These are phyloP conservation scores for Sarcodon aspratus DNA, from an alignment of 768 basidiomycete genomes.

Conservation along the genomic window DNA sequence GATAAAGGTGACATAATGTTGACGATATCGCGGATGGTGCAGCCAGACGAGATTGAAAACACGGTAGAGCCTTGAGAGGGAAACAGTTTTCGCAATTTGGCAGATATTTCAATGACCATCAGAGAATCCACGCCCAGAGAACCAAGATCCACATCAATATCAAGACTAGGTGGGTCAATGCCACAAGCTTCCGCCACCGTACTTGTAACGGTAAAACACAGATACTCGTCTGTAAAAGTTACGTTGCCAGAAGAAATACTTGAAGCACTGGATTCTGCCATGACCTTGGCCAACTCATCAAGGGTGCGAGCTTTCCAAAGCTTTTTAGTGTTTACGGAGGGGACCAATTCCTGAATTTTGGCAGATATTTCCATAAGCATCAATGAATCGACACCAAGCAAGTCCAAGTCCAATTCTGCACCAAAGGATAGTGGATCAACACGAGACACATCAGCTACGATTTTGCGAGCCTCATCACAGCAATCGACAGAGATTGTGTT, in stretches of 20 bases:
- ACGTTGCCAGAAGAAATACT: neutral
- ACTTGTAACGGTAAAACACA: conserved; percentile 11
- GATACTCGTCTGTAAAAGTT: conserved; percentile 13
- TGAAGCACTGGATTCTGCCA: neutral
- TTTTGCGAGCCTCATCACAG: neutral
- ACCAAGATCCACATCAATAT: conserved; percentile 6
- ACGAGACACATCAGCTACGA: neutral
- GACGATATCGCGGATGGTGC: conserved; percentile 25
- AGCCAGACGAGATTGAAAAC: conserved; percentile 21
- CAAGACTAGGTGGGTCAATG: conserved; percentile 9
- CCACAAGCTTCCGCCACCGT: conserved; percentile 32
- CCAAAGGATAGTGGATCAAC: too few species aligned
- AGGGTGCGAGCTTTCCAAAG: neutral
- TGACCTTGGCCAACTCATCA: neutral
- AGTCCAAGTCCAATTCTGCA: conserved; percentile 3
- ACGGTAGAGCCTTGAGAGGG: conserved; percentile 16
- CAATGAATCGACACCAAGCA: conserved; percentile 17
- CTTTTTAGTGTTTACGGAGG: neutral
- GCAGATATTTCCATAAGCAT: conserved; percentile 24
- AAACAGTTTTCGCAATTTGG: conserved; percentile 24
- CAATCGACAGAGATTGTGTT: too few species aligned
- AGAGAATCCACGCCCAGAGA: conserved; percentile 17
- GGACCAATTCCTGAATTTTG: conserved; percentile 17
- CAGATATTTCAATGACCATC: conserved; percentile 22
- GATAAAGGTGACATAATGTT: conserved; percentile 1